These are phyloP conservation scores for Mycena citricolor DNA, from an alignment of 1,284 basidiomycete species.

Conservation along the genomic window DNA sequence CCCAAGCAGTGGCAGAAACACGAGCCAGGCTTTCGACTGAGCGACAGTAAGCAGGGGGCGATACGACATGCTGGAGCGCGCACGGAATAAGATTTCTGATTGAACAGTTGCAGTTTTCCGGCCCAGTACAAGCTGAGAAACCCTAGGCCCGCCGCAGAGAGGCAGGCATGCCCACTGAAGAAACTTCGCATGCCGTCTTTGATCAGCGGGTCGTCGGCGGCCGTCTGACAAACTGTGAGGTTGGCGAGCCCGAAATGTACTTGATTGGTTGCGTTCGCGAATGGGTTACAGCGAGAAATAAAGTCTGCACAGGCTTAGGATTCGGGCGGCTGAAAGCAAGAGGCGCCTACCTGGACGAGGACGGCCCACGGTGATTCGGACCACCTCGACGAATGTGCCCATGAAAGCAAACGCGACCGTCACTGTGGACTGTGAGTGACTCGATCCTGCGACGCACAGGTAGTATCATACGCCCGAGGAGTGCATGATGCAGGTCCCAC, in stretches of 20 bases:
- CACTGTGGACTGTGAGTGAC: conserved; percentile 22
- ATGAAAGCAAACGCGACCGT: conserved; percentile 17
- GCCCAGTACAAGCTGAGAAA: conserved; percentile 26
- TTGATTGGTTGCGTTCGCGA: conserved; percentile 20
- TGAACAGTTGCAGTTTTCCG: conserved; percentile 27
- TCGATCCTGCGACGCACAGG: no score
- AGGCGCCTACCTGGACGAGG: conserved; percentile 25
- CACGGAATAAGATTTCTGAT: conserved; percentile 19
- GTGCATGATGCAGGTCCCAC: conserved; percentile 27
- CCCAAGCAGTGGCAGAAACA: conserved; percentile 23
- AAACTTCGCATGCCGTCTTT: conserved; percentile 28
- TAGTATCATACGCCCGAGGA: conserved; percentile 23
- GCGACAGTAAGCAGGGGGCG: conserved; percentile 1
- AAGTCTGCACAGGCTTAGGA: conserved; percentile 18
- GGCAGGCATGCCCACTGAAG: conserved; percentile 27
- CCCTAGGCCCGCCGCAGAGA: conserved; percentile 23
- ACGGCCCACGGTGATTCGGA: conserved; percentile 24
- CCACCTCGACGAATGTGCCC: conserved; percentile 22
- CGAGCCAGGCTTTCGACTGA: conserved; percentile 27
- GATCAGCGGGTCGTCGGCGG: conserved; percentile 22
- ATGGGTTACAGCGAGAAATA: conserved; percentile 25
- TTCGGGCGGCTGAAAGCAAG: background rate
- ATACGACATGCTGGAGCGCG: background rate
- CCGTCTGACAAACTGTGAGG: conserved; percentile 23
- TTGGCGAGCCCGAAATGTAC: conserved; percentile 25